Base-by-base conservation (phyloP, 257 asterid genomes). In the Solanum verrucosum region DNA sequence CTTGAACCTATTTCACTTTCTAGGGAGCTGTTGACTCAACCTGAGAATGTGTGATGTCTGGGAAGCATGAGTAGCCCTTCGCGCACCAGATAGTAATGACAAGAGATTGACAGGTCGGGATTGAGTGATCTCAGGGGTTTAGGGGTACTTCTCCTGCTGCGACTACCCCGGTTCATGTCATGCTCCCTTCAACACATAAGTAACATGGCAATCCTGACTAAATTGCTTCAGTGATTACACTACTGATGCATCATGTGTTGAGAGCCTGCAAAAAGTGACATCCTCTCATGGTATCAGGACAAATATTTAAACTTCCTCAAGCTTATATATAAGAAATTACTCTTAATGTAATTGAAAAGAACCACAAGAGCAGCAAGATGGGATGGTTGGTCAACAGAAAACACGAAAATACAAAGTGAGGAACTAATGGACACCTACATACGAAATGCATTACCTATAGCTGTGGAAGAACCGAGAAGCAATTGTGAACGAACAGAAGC, bases 341-440 rank as follows among this genome's bases (percentile, higher is more conserved):
- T 94, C 94, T 84, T 5, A 74, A 82, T 65, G 88, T 89, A 12
- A 83, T 90, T 23, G 79, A 87, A 27, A 52, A 84, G 67, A 82
- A 73, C 49, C 89, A 93, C 20, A 33, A 84, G 40, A 29, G 29
- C 14, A 91, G 96, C 92, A 90, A 88, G 88, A 89, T 91, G 87
- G 93, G 96, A 37, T 92, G 93, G 93, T 86, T 92, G 73, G 88
- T 94, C 2, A 92, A 92, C 18, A 92, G 94, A 67, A 95, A 68
- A 34, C 90, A 59, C 37, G 93, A 87, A 85, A 91, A 9, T 60
- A 83, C 78, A 65, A 87, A 12, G 46, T n/a, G 0, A 79, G 37
- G 78, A 68, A 42, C 52, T 89, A 21, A 91, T 90, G 93, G 87
- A 91, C 6, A 88, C 90, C 68, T 94, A 92, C 92, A 92, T 91